Evolutionary conservation across 495 filamentous ascomycete species (phyloP).

Genomic region (Xylaria longipes): DNA sequence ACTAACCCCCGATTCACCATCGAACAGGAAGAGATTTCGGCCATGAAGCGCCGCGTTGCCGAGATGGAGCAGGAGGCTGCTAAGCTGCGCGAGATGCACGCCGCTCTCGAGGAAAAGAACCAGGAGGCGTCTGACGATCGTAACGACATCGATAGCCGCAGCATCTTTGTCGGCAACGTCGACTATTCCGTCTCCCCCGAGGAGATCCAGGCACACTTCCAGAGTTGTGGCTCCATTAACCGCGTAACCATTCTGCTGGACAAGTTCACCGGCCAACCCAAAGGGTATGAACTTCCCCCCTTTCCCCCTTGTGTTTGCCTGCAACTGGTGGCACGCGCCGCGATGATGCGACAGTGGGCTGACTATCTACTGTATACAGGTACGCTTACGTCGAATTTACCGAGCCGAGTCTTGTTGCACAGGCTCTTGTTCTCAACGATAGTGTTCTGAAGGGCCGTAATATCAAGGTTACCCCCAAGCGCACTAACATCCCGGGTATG

Average conservation of each 20-base stretch:
- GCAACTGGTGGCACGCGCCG: not conserved
- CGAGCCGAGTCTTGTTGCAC: constrained; percentile 89
- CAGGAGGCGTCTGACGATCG: constrained; percentile 87
- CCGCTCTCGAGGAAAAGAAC: constrained; percentile 80
- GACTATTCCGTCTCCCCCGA: constrained; percentile 98
- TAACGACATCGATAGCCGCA: constrained; percentile 93
- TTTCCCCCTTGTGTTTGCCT: not conserved
- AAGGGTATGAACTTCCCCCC: constrained; percentile 72
- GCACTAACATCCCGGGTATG: constrained; percentile 97
- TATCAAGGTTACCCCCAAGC: constrained; percentile 97
- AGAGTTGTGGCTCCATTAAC: constrained; percentile 97
- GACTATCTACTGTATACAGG: constrained; percentile 62
- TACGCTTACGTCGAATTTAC: constrained; percentile 99
- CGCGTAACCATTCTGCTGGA: constrained; percentile 97
- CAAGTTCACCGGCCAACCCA: constrained; percentile 97
- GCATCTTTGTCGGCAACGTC: constrained; percentile 98
- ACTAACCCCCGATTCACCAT: constrained; percentile 34
- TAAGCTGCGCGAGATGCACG: constrained; percentile 97
- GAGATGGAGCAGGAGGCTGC: constrained; percentile 99
- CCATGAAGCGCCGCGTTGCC: constrained; percentile 96
- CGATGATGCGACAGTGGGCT: constrained; percentile 25
- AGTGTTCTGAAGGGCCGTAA: constrained; percentile 94
- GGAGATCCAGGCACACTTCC: constrained; percentile 99
- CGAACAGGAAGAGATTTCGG: constrained; percentile 81
- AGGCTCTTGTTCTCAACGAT: constrained; percentile 94